Conservation (phyloP, 2,329 filamentous ascomycete species). For the Epichloe scottii region DNA sequence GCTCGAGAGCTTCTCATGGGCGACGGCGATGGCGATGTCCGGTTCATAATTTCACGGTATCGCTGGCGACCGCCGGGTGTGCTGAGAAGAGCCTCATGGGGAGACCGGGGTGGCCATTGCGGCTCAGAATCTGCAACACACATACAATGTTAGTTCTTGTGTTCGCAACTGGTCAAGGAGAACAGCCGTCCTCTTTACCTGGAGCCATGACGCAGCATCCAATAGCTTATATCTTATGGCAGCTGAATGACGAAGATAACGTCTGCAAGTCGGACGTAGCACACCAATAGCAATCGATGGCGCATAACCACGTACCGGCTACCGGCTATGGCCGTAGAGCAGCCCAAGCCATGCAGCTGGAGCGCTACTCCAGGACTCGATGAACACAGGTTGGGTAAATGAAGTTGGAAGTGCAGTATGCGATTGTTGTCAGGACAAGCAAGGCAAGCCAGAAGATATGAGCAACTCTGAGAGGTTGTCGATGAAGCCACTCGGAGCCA, state of each 20-base stretch:
- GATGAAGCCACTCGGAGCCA: not conserved
- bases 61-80: constrained; percentile 71
- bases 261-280: not conserved
- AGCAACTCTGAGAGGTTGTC: not conserved
- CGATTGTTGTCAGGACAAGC: not conserved
- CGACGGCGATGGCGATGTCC: constrained; percentile 56
- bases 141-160: not conserved
- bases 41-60: constrained; percentile 54
- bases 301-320: constrained; percentile 8
- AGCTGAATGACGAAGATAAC: not conserved
- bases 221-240: not conserved
- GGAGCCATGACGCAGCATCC: constrained; percentile 7
- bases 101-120: constrained; percentile 56
- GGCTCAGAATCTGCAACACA: constrained; percentile 27
- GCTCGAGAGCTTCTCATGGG: constrained; percentile 27
- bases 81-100: constrained; percentile 49
- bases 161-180: not conserved
- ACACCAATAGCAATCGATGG: not conserved
- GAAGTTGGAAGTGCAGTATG: not conserved
- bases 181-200: constrained; percentile 3
- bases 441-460: too few relatives aligned
- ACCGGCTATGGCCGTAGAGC: constrained; percentile 5
- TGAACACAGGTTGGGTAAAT: not conserved
- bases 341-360: constrained; percentile 3
- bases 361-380: not conserved